A percentile compares a stretch with the other conserved stretches of the same genome.
phyloP scores from a whole-genome alignment of 371 early-diverging fungal species.

The Apophysomyces ossiformis region DNA sequence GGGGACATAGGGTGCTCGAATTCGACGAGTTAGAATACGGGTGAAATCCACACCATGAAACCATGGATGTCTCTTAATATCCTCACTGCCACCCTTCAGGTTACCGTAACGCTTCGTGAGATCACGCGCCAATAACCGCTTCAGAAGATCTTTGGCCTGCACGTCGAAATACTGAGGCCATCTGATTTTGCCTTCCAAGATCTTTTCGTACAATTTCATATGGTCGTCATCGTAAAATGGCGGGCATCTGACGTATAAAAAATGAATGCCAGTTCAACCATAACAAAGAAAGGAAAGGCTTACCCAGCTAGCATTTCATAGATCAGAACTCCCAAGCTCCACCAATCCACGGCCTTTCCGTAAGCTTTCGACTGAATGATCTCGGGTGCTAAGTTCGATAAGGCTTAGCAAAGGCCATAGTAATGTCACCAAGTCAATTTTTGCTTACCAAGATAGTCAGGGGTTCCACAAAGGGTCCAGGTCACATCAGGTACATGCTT shows the following conservation, averaged over 20 bases:
- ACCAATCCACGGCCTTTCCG: slow-evolving; percentile 96
- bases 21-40: slow-evolving; percentile 71
- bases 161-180: slow-evolving; percentile 95
- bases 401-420: slow-evolving; percentile 22
- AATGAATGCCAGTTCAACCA: slow-evolving; percentile 38
- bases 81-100: slow-evolving; percentile 85
- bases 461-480: slow-evolving; percentile 98
- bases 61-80: slow-evolving; percentile 96
- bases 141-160: slow-evolving; percentile 88
- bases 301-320: slow-evolving; percentile 53
- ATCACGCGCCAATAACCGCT: slow-evolving; percentile 86
- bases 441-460: slow-evolving; percentile 85
- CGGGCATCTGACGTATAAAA: slow-evolving; percentile 71
- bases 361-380: slow-evolving; percentile 96
- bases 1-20: slow-evolving; percentile 93
- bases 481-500: slow-evolving; percentile 92
- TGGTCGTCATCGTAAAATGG: slow-evolving; percentile 98
- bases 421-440: background rate
- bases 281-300: background rate
- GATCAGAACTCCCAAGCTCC: slow-evolving; percentile 92
- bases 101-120: slow-evolving; percentile 92
- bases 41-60: slow-evolving; percentile 95
- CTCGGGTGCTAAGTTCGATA: slow-evolving; percentile 91
- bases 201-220: slow-evolving; percentile 93
- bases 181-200: slow-evolving; percentile 83